Conservation (phyloP, 495 filamentous ascomycete species). For the Trypethelium eluteriae region DNA sequence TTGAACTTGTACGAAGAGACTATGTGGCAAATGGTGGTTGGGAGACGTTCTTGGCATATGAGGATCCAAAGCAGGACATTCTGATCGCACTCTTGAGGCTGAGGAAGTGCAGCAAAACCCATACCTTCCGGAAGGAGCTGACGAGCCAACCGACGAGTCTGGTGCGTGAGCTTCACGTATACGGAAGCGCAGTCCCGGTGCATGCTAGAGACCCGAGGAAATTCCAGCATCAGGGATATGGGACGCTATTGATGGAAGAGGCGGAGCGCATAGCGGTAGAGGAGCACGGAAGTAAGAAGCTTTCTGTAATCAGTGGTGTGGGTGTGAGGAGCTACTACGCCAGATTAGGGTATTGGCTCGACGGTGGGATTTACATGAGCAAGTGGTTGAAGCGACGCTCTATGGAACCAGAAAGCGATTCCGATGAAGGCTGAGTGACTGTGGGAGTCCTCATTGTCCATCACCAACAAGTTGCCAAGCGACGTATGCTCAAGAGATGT, state of each 20-base stretch:
- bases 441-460: too few species aligned
- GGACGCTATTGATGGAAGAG: constrained; percentile 94
- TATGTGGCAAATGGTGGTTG: constrained; percentile 92
- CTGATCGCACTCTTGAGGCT: constrained; percentile 84
- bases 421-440: constrained; percentile 34
- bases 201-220: constrained; percentile 89
- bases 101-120: constrained; percentile 77
- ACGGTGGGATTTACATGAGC: constrained; percentile 77
- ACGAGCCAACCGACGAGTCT: constrained; percentile 79
- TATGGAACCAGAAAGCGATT: constrained; percentile 35
- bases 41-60: constrained; percentile 97
- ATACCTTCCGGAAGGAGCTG: constrained; percentile 87
- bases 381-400: constrained; percentile 51
- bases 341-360: constrained; percentile 83
- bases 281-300: constrained; percentile 88
- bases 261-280: constrained; percentile 89
- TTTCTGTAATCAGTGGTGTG: constrained; percentile 91
- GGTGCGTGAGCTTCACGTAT: constrained; percentile 91
- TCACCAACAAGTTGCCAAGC: too few species aligned
- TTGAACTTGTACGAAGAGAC: constrained; percentile 92
- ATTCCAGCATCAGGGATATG: constrained; percentile 97
- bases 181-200: constrained; percentile 89
- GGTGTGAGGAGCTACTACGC: constrained; percentile 90
- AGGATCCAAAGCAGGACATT: constrained; percentile 98
- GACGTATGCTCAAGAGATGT: too few species aligned